Evolutionary conservation across 2,329 filamentous ascomycete genomes (phyloP), one percentile per base, ranked within the genome.

Genomic region (Scolecobasidium constrictum): DNA sequence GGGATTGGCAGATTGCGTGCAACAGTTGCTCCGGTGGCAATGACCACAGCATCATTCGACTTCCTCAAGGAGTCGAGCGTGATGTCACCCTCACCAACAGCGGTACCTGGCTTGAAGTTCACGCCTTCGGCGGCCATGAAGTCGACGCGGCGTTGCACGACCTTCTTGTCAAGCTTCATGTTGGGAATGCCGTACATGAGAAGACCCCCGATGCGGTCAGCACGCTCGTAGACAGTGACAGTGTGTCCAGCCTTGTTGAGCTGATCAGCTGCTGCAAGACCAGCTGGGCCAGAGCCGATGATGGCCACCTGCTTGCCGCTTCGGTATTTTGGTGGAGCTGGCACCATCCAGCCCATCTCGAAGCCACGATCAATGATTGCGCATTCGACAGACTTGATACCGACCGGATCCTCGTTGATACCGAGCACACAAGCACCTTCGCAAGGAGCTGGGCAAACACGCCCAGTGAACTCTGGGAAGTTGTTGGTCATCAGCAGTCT

Each of bases 111-210:
- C 64, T 85, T 78, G 67, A 94, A 94, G 40, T 74, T 73, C 57
- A 95, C 68, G 38, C 90, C 90, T 65, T 95, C 90, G 3, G 80
- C 76, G 43, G 83, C 85, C 85, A 95, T 90, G 65, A 96, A 87
- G 64, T 95, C 86, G 38, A 92, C 87, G 62, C 90, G 84, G 41
- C 90, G 84, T 72, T 95, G 90, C 47, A 96, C 90, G 49, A 95
- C 81, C 59, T 86, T 86, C 75, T 96, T 96, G 70, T 96, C 90
- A 34, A 96, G 83, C 72, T 96, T 96, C 90, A 96, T 96, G 72
- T 96, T 96, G 52, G 90, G 90, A 52, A 96, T 96, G 52, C 90
- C 90, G 59, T 96, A 95, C 90, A 95, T 95, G 56, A 96, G 77
- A 43, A 96, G 73, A 63, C 90, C 90, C 66, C 90, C 90, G 45